Conservation (phyloP, 192 early-diverging fungal species). For the Podila verticillata region DNA sequence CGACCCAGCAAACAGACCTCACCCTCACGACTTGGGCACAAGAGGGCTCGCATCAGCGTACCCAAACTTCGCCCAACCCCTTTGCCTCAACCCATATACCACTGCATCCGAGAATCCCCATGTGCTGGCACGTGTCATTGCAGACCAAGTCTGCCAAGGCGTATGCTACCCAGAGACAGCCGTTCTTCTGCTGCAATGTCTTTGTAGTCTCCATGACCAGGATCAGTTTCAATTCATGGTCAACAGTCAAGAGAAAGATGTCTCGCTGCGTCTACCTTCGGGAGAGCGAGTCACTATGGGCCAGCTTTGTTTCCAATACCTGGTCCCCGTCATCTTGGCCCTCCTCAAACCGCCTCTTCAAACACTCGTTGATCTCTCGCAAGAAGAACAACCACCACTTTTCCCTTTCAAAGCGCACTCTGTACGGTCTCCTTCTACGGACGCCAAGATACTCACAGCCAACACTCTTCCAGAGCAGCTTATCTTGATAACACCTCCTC, state of each 20-base stretch:
- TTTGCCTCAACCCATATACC: conserved; percentile 15
- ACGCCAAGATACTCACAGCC: conserved; percentile 14
- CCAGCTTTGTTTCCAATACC: conserved; percentile 31
- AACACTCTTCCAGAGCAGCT: conserved; percentile 10
- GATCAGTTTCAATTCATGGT: conserved; percentile 29
- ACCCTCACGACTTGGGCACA: not conserved
- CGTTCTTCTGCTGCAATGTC: conserved; percentile 25
- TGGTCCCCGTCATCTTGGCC: conserved; percentile 19
- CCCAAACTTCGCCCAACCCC: not conserved
- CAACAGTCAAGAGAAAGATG: conserved; percentile 6
- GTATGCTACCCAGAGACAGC: conserved; percentile 36
- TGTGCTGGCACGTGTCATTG: conserved; percentile 33
- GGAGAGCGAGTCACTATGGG: conserved; percentile 21
- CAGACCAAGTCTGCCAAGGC: conserved; percentile 39
- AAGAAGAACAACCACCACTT: not conserved
- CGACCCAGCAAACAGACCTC: conserved; percentile 3
- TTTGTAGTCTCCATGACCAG: conserved; percentile 35
- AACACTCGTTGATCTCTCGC: not conserved
- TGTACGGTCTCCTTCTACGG: not conserved
- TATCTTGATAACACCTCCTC: not conserved
- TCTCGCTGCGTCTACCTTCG: not conserved
- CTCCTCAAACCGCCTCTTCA: conserved; percentile 16
- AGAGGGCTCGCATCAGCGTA: not conserved
- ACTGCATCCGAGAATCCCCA: conserved; percentile 21
- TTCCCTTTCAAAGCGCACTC: not conserved